phyloP scores from a whole-genome alignment of 2,329 filamentous ascomycete genomes.

The Aspergillus japonicus region DNA sequence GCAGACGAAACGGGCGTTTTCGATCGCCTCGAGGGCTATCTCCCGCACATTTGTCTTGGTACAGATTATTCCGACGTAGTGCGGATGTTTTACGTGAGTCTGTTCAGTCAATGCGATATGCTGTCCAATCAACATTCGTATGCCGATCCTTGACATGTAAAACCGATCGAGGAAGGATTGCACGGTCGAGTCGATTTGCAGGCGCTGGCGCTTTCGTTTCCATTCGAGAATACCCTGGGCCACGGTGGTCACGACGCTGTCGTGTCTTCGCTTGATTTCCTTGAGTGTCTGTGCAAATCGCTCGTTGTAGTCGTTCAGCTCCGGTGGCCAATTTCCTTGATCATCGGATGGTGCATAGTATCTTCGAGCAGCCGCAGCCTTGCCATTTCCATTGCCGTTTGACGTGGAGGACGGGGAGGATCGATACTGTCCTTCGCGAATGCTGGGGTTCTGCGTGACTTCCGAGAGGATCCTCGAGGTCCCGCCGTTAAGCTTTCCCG shows the following conservation, averaged over 20 bases:
- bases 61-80: slow-evolving; percentile 98
- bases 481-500: slow-evolving; percentile 53
- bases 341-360: slow-evolving; percentile 95
- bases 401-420: slow-evolving; percentile 42
- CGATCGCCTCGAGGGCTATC: slow-evolving; percentile 93
- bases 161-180: slow-evolving; percentile 97
- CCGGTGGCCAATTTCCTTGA: slow-evolving; percentile 83
- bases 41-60: slow-evolving; percentile 97
- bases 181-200: slow-evolving; percentile 97
- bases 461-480: slow-evolving; percentile 70
- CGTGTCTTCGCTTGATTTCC: slow-evolving; percentile 92
- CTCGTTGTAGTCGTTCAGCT: slow-evolving; percentile 90
- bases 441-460: slow-evolving; percentile 85
- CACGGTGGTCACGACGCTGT: slow-evolving; percentile 96
- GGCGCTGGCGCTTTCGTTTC: slow-evolving; percentile 91
- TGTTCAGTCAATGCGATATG: slow-evolving; percentile 97
- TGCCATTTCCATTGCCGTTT: slow-evolving; percentile 52
- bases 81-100: slow-evolving; percentile 80
- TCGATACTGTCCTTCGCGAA: slow-evolving; percentile 77
- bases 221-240: slow-evolving; percentile 97
- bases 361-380: slow-evolving; percentile 56
- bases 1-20: slow-evolving; percentile 98
- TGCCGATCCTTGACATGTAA: slow-evolving; percentile 99
- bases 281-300: slow-evolving; percentile 85
- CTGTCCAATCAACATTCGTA: slow-evolving; percentile 98